Base-by-base conservation (phyloP, 148 eudicot genomes). In the Rhododendron henanense region DNA sequence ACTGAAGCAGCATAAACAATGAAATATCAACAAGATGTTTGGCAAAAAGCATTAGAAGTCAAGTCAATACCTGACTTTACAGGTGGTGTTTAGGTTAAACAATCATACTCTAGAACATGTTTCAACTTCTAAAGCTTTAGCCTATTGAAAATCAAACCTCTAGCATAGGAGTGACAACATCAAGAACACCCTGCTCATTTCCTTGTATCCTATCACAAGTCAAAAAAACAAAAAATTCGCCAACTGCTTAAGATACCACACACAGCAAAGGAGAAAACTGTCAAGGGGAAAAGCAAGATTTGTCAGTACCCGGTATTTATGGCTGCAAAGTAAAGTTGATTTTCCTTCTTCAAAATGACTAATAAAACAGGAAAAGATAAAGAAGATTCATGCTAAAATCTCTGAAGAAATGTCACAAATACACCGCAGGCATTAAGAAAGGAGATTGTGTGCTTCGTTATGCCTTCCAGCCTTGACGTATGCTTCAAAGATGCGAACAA, bases 371-470 rank as follows among this genome's bases (percentile, higher is more conserved):
- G 79, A 33, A 59, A 19, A 50, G 79, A 73, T 8, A 11, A 33
- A 47, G 13, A 48, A 31, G 35, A 19, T 35, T 21, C 23, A 13
- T 44, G 53, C 31, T 15, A 75, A 51, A 84, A 45, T 25, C 55
- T 53, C 35, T 37, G 31, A 50, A 51, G 47, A 75, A 53, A 75
- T 84, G 25, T 9, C 79, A 18, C 37, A 69, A 74, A 96, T 88
- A 59, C 87, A 82, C 65, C 89, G 51, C 9, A 95, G 98, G 86
- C 99, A 93, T 81, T 81, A 85, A 1, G 92, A 91, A 79, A 94
- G 65, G 92, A 89, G 67, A 5, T 88, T 87, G 74, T 96, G 99
- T 15, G 98, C 99, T 87, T 94, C 91, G 31, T 35, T 65, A 25
- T 88, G 89, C 44, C 41, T 5, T 41, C 44, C 44, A 41, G 6